phyloP scores from a whole-genome alignment of 768 basidiomycete species.

The Trametes cingulata region DNA sequence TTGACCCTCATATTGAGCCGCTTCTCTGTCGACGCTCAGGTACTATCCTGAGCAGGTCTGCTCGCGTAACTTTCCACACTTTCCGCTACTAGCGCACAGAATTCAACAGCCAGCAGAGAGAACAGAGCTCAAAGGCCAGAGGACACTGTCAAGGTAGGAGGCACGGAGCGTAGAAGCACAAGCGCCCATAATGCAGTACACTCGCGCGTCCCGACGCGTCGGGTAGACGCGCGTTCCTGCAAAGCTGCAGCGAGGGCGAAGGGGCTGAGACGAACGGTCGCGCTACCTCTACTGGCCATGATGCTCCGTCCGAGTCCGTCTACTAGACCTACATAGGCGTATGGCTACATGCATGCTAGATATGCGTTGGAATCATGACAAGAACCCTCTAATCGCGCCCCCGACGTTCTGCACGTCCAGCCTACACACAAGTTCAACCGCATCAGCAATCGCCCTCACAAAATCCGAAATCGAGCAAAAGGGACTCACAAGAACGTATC shows the following conservation, averaged over 20 bases:
- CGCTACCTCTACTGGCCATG: too few species aligned
- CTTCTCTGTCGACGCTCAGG: too few species aligned
- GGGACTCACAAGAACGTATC: conserved; percentile 86
- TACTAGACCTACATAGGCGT: background rate
- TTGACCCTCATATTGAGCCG: background rate
- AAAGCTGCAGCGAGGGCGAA: too few species aligned
- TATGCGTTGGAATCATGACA: conserved; percentile 45
- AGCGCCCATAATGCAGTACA: background rate
- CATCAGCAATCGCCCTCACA: background rate
- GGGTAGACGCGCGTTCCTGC: too few species aligned
- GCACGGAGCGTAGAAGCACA: background rate
- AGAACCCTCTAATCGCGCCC: conserved; percentile 87
- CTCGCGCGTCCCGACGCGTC: too few species aligned
- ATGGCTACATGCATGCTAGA: background rate
- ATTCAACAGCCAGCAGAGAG: too few species aligned
- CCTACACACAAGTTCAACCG: conserved; percentile 43
- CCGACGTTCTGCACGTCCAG: conserved; percentile 89
- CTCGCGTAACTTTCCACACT: too few species aligned
- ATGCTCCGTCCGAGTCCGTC: too few species aligned
- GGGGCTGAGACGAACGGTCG: too few species aligned
- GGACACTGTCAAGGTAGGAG: background rate
- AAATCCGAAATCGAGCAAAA: background rate
- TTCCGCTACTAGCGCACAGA: too few species aligned
- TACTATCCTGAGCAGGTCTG: too few species aligned
- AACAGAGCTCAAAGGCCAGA: background rate